A percentile compares a stretch with the other conserved stretches of the same genome.
phyloP scores from a whole-genome alignment of 352 stramenopile species.

The Globisporangium nodosum region DNA sequence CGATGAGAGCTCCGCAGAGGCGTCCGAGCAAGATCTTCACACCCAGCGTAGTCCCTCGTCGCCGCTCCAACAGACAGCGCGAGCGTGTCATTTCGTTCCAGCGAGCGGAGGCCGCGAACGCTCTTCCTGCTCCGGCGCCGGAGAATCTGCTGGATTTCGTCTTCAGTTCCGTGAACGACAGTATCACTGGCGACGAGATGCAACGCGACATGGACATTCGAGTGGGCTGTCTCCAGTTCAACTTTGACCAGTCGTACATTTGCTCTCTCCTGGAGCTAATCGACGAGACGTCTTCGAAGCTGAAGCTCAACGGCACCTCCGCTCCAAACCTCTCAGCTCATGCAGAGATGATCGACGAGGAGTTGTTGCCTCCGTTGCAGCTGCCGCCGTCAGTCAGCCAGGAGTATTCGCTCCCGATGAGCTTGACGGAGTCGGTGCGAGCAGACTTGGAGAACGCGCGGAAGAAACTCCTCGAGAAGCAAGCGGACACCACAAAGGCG shows the following conservation, averaged over 20 bases:
- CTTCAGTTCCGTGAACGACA: conserved; percentile 51
- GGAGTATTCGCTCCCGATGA: conserved; percentile 68
- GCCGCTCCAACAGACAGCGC: conserved; percentile 31
- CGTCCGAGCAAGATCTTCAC: conserved; percentile 27
- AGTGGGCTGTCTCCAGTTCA: conserved; percentile 72
- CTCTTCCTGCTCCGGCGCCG: conserved; percentile 13
- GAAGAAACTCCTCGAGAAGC: conserved; percentile 44
- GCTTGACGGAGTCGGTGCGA: conserved; percentile 72
- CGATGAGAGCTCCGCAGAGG: conserved; percentile 42
- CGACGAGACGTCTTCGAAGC: conserved; percentile 57
- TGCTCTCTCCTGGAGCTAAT: conserved; percentile 72
- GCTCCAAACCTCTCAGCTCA: conserved; percentile 10
- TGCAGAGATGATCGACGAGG: not conserved
- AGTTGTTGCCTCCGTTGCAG: conserved; percentile 40
- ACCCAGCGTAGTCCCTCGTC: conserved; percentile 20
- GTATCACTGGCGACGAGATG: conserved; percentile 46
- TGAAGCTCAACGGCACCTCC: conserved; percentile 23
- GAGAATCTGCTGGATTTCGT: conserved; percentile 65
- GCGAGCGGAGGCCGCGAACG: conserved; percentile 14
- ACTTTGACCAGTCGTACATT: conserved; percentile 83
- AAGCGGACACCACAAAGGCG: conserved; percentile 3
- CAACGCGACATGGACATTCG: conserved; percentile 60
- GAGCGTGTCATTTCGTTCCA: conserved; percentile 71
- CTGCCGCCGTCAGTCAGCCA: conserved; percentile 52
- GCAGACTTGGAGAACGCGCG: conserved; percentile 77